Base-by-base conservation (phyloP, 2,329 filamentous ascomycete genomes). In the Colletotrichum filicis region DNA sequence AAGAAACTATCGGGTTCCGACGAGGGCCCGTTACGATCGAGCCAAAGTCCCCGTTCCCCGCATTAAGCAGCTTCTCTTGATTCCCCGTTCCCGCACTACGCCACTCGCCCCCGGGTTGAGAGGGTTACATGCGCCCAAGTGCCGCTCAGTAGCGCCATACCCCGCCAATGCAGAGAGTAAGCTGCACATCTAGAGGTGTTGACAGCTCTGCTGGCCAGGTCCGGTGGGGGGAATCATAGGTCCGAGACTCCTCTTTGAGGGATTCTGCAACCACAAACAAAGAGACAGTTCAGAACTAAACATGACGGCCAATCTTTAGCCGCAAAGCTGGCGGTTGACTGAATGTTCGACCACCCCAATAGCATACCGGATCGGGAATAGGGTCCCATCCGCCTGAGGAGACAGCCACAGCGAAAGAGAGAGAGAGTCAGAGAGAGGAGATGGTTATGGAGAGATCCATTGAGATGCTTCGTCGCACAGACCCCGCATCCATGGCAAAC, bases 401-500 rank as follows among this genome's bases (percentile, higher is more conserved):
- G 46, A 22, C 16, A 42, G 52, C 3, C 3, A n/a, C 4, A 35
- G 32, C 32, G 42, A 9, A 9, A n/a, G 7, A 46, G 16, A 19
- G 42, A 16, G 37, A 42, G 37, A 42, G 37, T 42, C 37, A 42
- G 37, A 42, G 14, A 42, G 37, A 42, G 37, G 42, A 49, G 42
- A 49, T 49, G 19, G 42, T 19, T 49, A 49, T 49, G 52, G 37
- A 19, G 37, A 59, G 55, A 64, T 28, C 24, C 56, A 32, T 49
- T 52, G 28, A 12, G 37, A 56, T 30, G 49, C 58, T 22, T 69
- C 59, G 16, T 73, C 66, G 70, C 70, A 73, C 70, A 69, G 70
- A 73, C 70, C 70, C 59, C 59, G n/a, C 70, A 65, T 53, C 32
- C 24, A 68, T 49, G 59, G 42, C 58, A 73, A 69, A 69, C 59